Percentiles rank a stretch among this genome's conserved stretches.
Conservation (phyloP, 2,329 filamentous ascomycete species). For the Aureobasidium mangrovei region DNA sequence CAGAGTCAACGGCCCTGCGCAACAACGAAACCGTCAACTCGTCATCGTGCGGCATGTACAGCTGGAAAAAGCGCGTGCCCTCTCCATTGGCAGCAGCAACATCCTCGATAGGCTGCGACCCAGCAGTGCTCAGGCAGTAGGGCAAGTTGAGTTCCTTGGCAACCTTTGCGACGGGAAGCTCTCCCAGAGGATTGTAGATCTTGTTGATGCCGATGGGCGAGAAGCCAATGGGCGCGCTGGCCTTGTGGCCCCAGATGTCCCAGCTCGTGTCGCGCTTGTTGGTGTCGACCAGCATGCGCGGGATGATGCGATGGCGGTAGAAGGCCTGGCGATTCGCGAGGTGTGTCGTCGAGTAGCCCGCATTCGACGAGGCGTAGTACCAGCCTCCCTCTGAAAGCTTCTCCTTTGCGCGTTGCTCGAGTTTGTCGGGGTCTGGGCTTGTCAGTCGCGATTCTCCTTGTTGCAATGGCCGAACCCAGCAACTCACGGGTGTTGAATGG, state of each 20-base stretch:
- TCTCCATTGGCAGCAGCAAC: conserved; percentile 48
- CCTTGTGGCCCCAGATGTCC: conserved; percentile 51
- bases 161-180: conserved; percentile 51
- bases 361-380: conserved; percentile 51
- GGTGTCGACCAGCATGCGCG: conserved; percentile 53
- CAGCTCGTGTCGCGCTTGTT: conserved; percentile 49
- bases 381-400: conserved; percentile 49
- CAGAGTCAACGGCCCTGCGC: conserved; percentile 44
- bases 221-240: conserved; percentile 54
- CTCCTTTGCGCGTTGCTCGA: conserved; percentile 50
- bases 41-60: conserved; percentile 57
- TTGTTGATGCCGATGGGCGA: conserved; percentile 58
- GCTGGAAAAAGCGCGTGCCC: conserved; percentile 50
- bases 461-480: background rate
- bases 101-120: conserved; percentile 47
- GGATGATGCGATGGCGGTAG: conserved; percentile 54
- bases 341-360: conserved; percentile 45
- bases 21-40: conserved; percentile 49
- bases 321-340: conserved; percentile 55
- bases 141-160: conserved; percentile 51
- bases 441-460: background rate
- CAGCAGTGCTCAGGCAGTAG: conserved; percentile 53
- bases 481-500: conserved; percentile 44
- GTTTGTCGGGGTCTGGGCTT: conserved; percentile 43
- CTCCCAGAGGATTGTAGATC: conserved; percentile 52